Evolutionary conservation across 768 basidiomycete genomes (phyloP), one percentile per base, ranked within the genome.

Genomic region (Cubamyces sp.): DNA sequence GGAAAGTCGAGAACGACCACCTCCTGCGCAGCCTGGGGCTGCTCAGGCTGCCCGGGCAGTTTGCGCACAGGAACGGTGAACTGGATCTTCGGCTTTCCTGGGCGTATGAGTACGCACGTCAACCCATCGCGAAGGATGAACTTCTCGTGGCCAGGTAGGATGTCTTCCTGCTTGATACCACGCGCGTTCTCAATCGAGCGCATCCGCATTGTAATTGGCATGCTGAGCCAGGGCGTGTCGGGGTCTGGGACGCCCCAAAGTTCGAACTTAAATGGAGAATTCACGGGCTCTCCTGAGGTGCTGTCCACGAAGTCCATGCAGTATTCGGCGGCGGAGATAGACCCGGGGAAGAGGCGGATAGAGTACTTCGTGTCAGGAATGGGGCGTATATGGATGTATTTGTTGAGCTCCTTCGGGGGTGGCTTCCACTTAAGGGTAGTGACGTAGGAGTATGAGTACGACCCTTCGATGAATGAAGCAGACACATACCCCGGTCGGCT

Each of bases 201-300:
- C 30, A 52, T 16, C n/a, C 19, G 16, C 50, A n/a, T 16, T 6
- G n/a, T 18, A 6, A 52, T 52, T 8, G 50, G 50, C 28, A 52
- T 16, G 30, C 50, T 21, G 8, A 37, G n/a, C 50, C 28, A 52
- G 6, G 50, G 50, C 16, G 30, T 52, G 34, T 52, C 34, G 30
- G 30, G n/a, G 30, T 52, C 50, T 21, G 50, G 50, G 34, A 34
- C 50, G n/a, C 7, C 50, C 30, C 28, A 52, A 9, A 52, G 30
- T 21, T 34, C 50, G 50, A 37, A 52, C 50, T 52, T 34, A 18
- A 52, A 52, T 15, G 50, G 30, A 34, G 50, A 52, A n/a, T 52
- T 37, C 5, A 52, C 30, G 6, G 50, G 50, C n/a, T 34, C 50
- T 30, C 50, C 30, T n/a, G 50, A 18, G 5, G 28, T 34, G 50